These are phyloP conservation scores for Geotrichum ghanense DNA, from an alignment of 805 yeast genomes.

Conservation along the genomic window DNA sequence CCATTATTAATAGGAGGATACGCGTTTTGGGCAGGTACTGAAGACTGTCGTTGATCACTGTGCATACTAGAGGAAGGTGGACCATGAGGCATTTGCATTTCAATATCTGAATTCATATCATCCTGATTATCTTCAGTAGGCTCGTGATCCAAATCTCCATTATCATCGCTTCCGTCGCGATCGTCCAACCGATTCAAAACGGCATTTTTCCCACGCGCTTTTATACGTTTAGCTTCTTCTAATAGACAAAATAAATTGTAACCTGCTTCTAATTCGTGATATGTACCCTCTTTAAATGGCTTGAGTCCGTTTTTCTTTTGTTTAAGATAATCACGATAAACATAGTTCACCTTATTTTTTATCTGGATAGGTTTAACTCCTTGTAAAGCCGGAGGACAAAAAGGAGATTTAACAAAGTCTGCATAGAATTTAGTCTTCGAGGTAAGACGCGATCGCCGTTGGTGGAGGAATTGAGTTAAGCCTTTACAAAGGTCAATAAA, in stretches of 20 bases:
- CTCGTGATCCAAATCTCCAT: too few species aligned
- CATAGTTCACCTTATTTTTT: not conserved
- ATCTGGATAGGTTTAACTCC: not conserved
- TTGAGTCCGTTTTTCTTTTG: not conserved
- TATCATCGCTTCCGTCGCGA: not conserved
- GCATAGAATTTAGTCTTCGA: not conserved
- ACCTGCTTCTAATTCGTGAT: not conserved
- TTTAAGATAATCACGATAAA: not conserved
- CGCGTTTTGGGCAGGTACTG: too few species aligned
- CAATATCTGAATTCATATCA: not conserved
- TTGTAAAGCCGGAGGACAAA: not conserved
- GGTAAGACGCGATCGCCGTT: not conserved
- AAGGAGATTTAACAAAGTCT: not conserved
- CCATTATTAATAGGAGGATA: too few species aligned
- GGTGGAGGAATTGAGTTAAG: not conserved
- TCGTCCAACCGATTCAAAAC: not conserved
- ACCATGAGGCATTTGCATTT: not conserved
- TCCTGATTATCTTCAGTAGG: too few species aligned
- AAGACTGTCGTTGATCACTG: too few species aligned
- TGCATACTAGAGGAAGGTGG: not conserved
- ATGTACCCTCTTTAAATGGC: not conserved
- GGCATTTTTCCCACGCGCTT: not conserved
- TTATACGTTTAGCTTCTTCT: not conserved
- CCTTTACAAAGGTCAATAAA: not conserved
- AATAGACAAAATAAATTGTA: not conserved